These are phyloP conservation scores for Tanacetum coccineum DNA, from an alignment of 129 eudicot genomes.

Conservation along the genomic window DNA sequence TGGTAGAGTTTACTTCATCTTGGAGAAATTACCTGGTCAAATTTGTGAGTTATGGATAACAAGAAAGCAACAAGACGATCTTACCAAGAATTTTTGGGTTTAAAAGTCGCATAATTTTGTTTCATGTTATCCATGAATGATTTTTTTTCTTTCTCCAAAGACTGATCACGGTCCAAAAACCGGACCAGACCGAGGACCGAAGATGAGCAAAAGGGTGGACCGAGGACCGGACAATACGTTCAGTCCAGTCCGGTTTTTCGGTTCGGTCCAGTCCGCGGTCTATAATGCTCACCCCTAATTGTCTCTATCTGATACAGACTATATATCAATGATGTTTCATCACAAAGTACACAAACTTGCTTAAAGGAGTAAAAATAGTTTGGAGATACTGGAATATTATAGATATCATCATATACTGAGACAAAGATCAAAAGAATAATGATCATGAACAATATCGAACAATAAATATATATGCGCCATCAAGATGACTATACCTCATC, in stretches of 20 bases:
- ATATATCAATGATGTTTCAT: not conserved
- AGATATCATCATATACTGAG: slow-evolving; percentile 8
- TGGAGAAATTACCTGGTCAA: not conserved
- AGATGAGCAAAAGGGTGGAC: too few relatives aligned
- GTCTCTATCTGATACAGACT: not conserved
- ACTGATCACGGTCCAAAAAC: too few relatives aligned
- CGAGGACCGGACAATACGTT: too few relatives aligned
- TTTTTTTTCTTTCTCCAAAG: not conserved
- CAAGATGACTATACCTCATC: slow-evolving; percentile 71
- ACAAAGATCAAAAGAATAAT: slow-evolving; percentile 14
- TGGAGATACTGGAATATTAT: not conserved
- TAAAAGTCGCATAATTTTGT: not conserved
- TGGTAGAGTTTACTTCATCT: not conserved
- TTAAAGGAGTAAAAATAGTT: not conserved
- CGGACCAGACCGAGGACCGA: too few relatives aligned
- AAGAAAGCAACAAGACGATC: not conserved
- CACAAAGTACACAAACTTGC: not conserved
- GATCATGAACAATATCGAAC: not conserved
- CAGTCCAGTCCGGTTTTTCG: too few relatives aligned
- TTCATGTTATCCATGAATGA: not conserved
- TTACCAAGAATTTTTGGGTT: not conserved
- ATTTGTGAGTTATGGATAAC: not conserved
- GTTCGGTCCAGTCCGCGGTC: too few relatives aligned
- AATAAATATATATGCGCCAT: slow-evolving; percentile 1
- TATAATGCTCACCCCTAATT: not conserved